Evolutionary conservation across 345 rosid genomes (phyloP), one percentile per base, ranked within the genome.

Genomic region (Noccaea caerulescens): DNA sequence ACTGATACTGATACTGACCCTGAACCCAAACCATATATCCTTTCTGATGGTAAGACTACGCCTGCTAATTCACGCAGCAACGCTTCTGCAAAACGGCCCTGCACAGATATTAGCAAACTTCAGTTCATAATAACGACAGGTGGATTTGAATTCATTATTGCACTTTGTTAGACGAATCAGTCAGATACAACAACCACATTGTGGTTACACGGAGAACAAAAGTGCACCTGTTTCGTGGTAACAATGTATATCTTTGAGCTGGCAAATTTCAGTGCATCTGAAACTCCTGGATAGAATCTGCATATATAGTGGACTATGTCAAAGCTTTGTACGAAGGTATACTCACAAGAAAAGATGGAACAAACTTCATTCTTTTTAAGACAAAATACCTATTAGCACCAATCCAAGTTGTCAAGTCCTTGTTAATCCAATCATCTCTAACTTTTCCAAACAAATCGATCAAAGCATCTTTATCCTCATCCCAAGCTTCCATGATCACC

Each of bases 271-370:
- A 93, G 60, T 39, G 97, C 96, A 47, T 93, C 97, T 55, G 96
- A 80, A 50, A 91, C 87, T 68, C 96, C 98, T 1, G 96, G 97
- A 81, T 91, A 91, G 67, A 93, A 85, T 79, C 96, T 91, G 84
- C 77, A 79, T 33, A 20, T 41, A 33, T 46, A 70, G 58, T 32
- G 13, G 23, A 37, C 23, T 57, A 8, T 12, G 6, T 66, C 44
- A 73, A 57, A 58, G 44, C 53, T 25, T 36, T 12, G 2, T 2
- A 27, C 2, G 66, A 44, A 44, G 34, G 8, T 12, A 13, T 52
- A 33, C 16, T 0, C 2, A 6, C 7, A 53, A 46, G 30, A 34
- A 20, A 20, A 4, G 8, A 61, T 52, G 25, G 8, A 33, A 72
- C 18, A 7, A 47, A 30, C 52, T 41, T 13, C 1, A 3, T 57